A percentile compares a stretch with the other conserved stretches of the same genome.
These are phyloP conservation scores for Aquanectria penicillioides DNA, from an alignment of 2,329 filamentous ascomycete species.

Conservation along the genomic window DNA sequence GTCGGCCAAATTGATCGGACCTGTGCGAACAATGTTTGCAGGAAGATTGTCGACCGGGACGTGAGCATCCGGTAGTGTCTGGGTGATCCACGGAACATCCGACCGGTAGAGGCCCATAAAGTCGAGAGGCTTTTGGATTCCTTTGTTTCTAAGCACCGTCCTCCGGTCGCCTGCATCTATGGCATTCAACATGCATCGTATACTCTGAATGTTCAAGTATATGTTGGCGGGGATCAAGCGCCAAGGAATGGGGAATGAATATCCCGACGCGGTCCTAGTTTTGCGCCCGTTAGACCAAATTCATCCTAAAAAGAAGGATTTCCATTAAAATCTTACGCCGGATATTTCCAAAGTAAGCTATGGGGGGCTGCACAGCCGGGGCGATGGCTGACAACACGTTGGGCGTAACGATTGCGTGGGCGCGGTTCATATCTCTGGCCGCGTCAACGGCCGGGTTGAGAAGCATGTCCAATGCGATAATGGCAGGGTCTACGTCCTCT, in stretches of 20 bases:
- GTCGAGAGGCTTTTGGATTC: conserved; percentile 3
- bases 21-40: not conserved
- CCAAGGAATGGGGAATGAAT: conserved; percentile 56
- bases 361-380: conserved; percentile 47
- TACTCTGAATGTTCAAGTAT: conserved; percentile 15
- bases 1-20: not conserved
- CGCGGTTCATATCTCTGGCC: conserved; percentile 34
- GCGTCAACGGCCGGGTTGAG: conserved; percentile 42
- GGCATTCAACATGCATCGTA: not conserved
- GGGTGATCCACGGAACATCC: conserved; percentile 2
- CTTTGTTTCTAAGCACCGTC: not conserved
- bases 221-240: conserved; percentile 53
- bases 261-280: conserved; percentile 52
- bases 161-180: not conserved
- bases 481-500: conserved; percentile 43
- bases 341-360: conserved; percentile 52
- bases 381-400: conserved; percentile 54
- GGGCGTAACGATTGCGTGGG: conserved; percentile 53
- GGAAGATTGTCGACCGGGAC: not conserved
- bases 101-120: not conserved
- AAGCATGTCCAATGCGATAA: conserved; percentile 46
- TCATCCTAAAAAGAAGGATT: not conserved
- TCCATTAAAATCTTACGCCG: conserved; percentile 43
- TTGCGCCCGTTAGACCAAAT: not conserved
- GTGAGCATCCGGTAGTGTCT: not conserved